Evolutionary conservation across 129 eudicot species (phyloP), one percentile per base, ranked within the genome.

Genomic region (Escallonia herrerae): DNA sequence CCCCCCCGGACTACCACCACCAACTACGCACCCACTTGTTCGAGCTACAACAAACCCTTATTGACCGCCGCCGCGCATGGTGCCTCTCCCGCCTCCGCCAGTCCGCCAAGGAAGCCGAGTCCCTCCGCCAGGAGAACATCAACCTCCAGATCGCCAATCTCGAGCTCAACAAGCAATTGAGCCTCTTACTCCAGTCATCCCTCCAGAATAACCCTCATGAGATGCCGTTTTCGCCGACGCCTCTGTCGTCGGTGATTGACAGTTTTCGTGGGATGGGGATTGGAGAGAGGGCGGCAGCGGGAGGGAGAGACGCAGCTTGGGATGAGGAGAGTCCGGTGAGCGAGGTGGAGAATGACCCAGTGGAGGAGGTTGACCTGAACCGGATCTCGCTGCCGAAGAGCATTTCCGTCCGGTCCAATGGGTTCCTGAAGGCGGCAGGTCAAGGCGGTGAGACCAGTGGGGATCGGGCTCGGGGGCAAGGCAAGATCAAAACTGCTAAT

Each of bases 121-220:
- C 80, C 53, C 91, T 91, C 51, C 94, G 97, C 15, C 90, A 91
- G 67, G 95, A 91, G 86, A 91, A 91, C 68, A 70, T 83, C 33
- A 84, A 80, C 53, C 93, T 91, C 45, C 90, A 82, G 10, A 74
- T 87, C 72, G 79, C 85, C 8, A 91, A 91, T 72, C 39, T 60
- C 11, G 90, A 87, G 43, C 72, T 91, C 63, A 80, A 72, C 77
- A 77, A 78, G 58, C 83, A 74, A 44, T 54, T 84, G 45, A 71
- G 62, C 63, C 76, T 78, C 63, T 63, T 86, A 62, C 66, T 76
- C 33, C 78, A 82, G 48, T 72, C 84, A 55, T 39, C 77, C 54
- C 75, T 53, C 44, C 68, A 60, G 74, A 73, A 66, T 60, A 50
- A 52, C 64, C 44, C 3, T 8, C 51, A 22, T 13, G 6, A 59